Evolutionary conservation across 2,329 filamentous ascomycete species (phyloP).

Genomic region (Paecilomyces sp.): DNA sequence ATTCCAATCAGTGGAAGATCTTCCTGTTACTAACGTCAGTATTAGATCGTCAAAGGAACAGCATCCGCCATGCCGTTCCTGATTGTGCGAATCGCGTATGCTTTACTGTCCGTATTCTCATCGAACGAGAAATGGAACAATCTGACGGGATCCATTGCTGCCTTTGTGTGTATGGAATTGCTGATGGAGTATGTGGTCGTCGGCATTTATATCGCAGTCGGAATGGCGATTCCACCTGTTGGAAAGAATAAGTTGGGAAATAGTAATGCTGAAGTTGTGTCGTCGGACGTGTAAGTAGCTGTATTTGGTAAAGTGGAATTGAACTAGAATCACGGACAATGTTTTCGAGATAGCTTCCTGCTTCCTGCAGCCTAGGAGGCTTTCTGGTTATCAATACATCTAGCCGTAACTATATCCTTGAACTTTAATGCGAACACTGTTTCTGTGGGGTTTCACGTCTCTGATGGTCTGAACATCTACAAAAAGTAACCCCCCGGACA

Average conservation of each 20-base stretch:
- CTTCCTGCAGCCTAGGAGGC: too few relatives aligned
- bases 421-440: too few relatives aligned
- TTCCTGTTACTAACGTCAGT: not conserved
- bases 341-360: too few relatives aligned
- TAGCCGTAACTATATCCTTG: too few relatives aligned
- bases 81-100: constrained; percentile 13
- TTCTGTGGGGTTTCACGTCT: too few relatives aligned
- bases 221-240: constrained; percentile 6
- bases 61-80: constrained; percentile 14
- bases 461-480: too few relatives aligned
- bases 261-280: not conserved
- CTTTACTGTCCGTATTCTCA: constrained; percentile 15
- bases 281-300: not conserved
- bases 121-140: constrained; percentile 11
- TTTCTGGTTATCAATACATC: too few relatives aligned
- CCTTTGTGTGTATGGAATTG: constrained; percentile 15
- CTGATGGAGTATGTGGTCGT: constrained; percentile 14
- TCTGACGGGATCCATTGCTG: constrained; percentile 11
- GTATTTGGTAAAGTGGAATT: not conserved
- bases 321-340: too few relatives aligned
- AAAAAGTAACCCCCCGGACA: too few relatives aligned
- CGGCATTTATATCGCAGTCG: constrained; percentile 10
- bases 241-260: not conserved
- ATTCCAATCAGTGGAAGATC: not conserved
- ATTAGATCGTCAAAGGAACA: constrained; percentile 9